These are phyloP conservation scores for Wickerhamiella siamensis DNA, from an alignment of 805 yeast genomes.

Conservation along the genomic window DNA sequence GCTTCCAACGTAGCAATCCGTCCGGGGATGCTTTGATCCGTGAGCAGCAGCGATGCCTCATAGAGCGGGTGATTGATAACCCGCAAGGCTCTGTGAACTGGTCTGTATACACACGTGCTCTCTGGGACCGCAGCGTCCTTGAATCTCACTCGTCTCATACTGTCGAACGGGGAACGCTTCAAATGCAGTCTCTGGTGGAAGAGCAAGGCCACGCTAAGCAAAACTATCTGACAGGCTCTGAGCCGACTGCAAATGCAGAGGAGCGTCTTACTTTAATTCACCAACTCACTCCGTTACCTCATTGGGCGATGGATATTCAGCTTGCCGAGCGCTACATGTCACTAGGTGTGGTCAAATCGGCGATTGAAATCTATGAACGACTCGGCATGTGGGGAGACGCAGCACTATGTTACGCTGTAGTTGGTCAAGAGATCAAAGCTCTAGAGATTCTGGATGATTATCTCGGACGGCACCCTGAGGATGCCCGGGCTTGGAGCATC, in stretches of 20 bases:
- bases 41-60: constrained; percentile 70
- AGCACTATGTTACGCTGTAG: constrained; percentile 81
- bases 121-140: constrained; percentile 80
- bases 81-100: constrained; percentile 43
- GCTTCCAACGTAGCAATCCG: constrained; percentile 58
- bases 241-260: constrained; percentile 23
- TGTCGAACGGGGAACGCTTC: constrained; percentile 85
- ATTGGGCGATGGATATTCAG: constrained; percentile 69
- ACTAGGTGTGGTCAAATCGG: constrained; percentile 71
- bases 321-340: constrained; percentile 80
- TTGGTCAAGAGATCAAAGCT: constrained; percentile 60
- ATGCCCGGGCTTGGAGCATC: constrained; percentile 71
- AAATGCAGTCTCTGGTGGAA: constrained; percentile 82
- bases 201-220: constrained; percentile 44
- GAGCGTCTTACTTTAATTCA: constrained; percentile 58
- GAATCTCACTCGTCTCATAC: constrained; percentile 75
- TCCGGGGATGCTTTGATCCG: constrained; percentile 53
- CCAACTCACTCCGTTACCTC: constrained; percentile 62
- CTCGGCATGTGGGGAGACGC: constrained; percentile 64
- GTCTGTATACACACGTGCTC: constrained; percentile 62
- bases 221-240: background rate
- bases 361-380: constrained; percentile 77
- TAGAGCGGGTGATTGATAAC: constrained; percentile 51
- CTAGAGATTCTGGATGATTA: constrained; percentile 41
- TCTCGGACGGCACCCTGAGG: constrained; percentile 44